Evolutionary conservation across 1,284 basidiomycete genomes (phyloP).

Genomic region (Phaffia rhodozyma): DNA sequence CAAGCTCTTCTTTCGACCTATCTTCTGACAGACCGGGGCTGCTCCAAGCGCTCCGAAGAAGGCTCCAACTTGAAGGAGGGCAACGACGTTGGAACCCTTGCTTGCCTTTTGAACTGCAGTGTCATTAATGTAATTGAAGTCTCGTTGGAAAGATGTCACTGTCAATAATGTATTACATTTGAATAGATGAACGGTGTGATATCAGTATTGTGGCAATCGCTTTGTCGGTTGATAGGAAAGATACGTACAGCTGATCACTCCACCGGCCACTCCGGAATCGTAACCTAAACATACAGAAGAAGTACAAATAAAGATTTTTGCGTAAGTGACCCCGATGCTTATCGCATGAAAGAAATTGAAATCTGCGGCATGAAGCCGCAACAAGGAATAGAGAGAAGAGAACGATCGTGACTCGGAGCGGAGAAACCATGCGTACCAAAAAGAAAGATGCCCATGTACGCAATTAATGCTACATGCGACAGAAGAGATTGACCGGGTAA

Average conservation of each 20-base stretch:
- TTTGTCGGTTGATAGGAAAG: neutral
- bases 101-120: neutral
- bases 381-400: neutral
- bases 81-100: constrained; percentile 15
- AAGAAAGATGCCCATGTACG: constrained; percentile 14
- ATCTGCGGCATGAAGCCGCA: neutral
- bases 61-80: constrained; percentile 21
- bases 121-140: constrained; percentile 1
- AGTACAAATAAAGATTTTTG: neutral
- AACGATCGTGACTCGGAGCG: neutral
- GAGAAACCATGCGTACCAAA: constrained; percentile 2
- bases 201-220: neutral
- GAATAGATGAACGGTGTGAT: neutral
- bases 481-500: neutral
- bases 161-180: too few species aligned
- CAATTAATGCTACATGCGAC: constrained; percentile 4
- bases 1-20: constrained; percentile 42
- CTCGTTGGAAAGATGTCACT: neutral
- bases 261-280: constrained; percentile 7
- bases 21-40: constrained; percentile 32
- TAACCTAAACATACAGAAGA: neutral
- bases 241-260: neutral
- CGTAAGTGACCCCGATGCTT: too few species aligned
- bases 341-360: neutral
- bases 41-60: constrained; percentile 64